Conservation (phyloP, 176 grass and related monocot species). For the Bolboschoenus planiculmis region DNA sequence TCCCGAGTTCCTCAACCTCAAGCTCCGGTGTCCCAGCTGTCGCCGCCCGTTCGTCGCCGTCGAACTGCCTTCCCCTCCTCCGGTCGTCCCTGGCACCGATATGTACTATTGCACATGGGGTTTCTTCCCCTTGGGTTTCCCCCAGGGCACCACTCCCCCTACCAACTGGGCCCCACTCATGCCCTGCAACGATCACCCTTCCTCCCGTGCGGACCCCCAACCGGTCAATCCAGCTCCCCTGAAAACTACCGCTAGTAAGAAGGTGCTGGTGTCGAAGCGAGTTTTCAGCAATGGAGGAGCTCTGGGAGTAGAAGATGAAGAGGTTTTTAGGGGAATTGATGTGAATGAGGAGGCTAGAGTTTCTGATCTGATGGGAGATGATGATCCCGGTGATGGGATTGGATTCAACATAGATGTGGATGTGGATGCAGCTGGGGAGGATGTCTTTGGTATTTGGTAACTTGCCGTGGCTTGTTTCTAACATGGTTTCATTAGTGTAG, state of each 20-base stretch:
- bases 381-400: conserved; percentile 1
- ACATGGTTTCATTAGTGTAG: not conserved
- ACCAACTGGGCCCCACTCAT: conserved; percentile 59
- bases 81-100: conserved; percentile 74
- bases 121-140: conserved; percentile 87
- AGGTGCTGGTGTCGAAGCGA: conserved; percentile 40
- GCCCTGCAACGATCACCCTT: conserved; percentile 25
- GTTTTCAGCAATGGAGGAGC: conserved; percentile 4
- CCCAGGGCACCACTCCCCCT: conserved; percentile 34
- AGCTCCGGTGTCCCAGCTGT: conserved; percentile 71
- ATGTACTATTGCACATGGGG: conserved; percentile 99
- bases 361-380: conserved; percentile 42
- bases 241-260: conserved; percentile 73
- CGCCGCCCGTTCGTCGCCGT: conserved; percentile 45
- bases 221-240: conserved; percentile 13
- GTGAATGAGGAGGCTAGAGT: conserved; percentile 65
- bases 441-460: conserved; percentile 50
- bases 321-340: conserved; percentile 56
- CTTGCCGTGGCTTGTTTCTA: not conserved
- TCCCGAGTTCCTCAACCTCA: conserved; percentile 40
- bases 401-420: conserved; percentile 76
- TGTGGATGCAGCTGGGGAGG: conserved; percentile 43
- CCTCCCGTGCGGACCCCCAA: not conserved
- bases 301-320: conserved; percentile 16
- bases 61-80: conserved; percentile 47